Evolutionary conservation across 306 rosid species (phyloP), one percentile per base, ranked within the genome.

Genomic region (Malus fusca): DNA sequence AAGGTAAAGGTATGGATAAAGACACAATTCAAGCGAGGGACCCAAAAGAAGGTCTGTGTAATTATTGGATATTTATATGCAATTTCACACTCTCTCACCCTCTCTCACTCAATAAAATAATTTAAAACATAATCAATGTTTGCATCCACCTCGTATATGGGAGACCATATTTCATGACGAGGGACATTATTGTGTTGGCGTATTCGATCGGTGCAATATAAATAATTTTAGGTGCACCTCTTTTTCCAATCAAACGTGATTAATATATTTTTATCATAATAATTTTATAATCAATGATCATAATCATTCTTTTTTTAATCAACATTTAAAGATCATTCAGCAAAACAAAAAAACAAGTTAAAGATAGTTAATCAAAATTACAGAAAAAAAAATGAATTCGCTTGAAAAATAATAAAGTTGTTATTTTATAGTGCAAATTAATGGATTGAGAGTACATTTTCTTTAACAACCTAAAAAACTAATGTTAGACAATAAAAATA

Each of bases 21-120:
- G 98, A 92, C 96, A 92, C 93, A 74, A 83, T 30, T 48, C 33
- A 31, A 81, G 75, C 72, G 93, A 90, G 99, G 96, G 96, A 78
- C 97, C 99, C 96, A 89, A 85, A 73, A 73, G 67, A 65, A 71
- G 60, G 66, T 81, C 85, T 87, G 74, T 46, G 70, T 72, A 84
- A 82, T 85, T 84, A 88, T 87, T 81, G 26, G 42, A 31, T 61
- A 61, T 61, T 13, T 60, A 61, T 64, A 31, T 33, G 22, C 42
- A 64, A 17, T 28, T 17, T 17, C 43, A 64, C 43, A 64, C 23
- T 30, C 67, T 3, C 66, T 26, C 28, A 22, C 63, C 11, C 23
- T 30, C 67, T 3, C 66, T 26, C 28, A 22, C 63, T 22, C 30
- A 22, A 10, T 22, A 19, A 7, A 53, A 17, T 22, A 22, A 58